phyloP scores from a whole-genome alignment of 2,329 filamentous ascomycete species.

The Coniochaeta prunicola region DNA sequence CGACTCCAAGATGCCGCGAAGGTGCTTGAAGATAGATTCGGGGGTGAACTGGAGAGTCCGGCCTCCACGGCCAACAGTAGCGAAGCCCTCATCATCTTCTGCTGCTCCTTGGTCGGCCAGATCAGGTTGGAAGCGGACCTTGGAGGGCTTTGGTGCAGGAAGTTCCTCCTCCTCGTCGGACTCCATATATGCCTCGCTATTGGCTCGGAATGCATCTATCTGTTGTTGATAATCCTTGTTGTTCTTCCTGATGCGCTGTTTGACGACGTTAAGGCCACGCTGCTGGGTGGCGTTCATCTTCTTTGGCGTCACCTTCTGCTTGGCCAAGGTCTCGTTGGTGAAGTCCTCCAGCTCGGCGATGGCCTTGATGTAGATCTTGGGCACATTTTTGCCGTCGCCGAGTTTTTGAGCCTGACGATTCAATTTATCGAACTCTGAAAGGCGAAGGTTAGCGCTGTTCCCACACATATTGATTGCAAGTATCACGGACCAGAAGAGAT shows the following conservation, averaged over 20 bases:
- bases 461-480: not conserved
- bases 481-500: slow-evolving; percentile 66
- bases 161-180: slow-evolving; percentile 70
- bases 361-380: slow-evolving; percentile 88
- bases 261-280: slow-evolving; percentile 90
- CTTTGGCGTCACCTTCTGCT: slow-evolving; percentile 93
- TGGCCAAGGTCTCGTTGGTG: slow-evolving; percentile 87
- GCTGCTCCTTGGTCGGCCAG: slow-evolving; percentile 40
- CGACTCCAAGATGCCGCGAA: slow-evolving; percentile 87
- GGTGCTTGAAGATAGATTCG: slow-evolving; percentile 96
- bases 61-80: slow-evolving; percentile 81
- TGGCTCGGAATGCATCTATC: slow-evolving; percentile 77
- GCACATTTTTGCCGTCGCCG: slow-evolving; percentile 66
- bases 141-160: slow-evolving; percentile 43
- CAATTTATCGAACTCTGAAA: slow-evolving; percentile 84
- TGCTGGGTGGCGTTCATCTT: slow-evolving; percentile 98
- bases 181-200: slow-evolving; percentile 84
- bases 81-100: slow-evolving; percentile 79
- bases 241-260: slow-evolving; percentile 98
- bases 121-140: slow-evolving; percentile 37
- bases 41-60: slow-evolving; percentile 87
- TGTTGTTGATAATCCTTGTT: slow-evolving; percentile 89
- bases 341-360: slow-evolving; percentile 90
- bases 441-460: not conserved
- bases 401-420: slow-evolving; percentile 81